phyloP scores from a whole-genome alignment of 306 rosid species.

The Rosa rugosa region DNA sequence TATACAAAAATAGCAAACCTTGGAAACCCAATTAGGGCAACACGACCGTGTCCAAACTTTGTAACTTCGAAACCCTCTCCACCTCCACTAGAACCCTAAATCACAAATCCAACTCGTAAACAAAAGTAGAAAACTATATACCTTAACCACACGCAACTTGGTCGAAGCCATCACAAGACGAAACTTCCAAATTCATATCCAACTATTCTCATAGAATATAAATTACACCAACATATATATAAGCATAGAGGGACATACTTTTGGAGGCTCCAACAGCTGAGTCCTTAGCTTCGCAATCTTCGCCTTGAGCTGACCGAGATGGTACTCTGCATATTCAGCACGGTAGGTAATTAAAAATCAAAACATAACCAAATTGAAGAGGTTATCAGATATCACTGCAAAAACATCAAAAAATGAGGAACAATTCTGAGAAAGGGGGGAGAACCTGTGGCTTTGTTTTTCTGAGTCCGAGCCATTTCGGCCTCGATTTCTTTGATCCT shows the following conservation, averaged over 20 bases:
- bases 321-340: conserved; percentile 63
- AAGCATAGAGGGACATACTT: conserved; percentile 40
- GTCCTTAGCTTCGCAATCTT: conserved; percentile 97
- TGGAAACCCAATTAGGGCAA: conserved; percentile 97
- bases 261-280: conserved; percentile 96
- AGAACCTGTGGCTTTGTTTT: conserved; percentile 93
- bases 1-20: conserved; percentile 49
- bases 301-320: conserved; percentile 99
- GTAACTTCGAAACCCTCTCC: conserved; percentile 99
- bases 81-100: conserved; percentile 95
- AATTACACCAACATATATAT: not conserved
- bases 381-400: not conserved
- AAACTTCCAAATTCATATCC: not conserved
- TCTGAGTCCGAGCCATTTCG: conserved; percentile 99
- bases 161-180: not conserved
- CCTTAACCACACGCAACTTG: not conserved
- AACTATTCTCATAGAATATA: not conserved
- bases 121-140: not conserved
- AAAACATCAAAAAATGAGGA: not conserved
- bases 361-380: conserved; percentile 1
- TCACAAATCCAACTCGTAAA: conserved; percentile 22
- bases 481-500: conserved; percentile 96
- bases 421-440: not conserved
- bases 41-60: conserved; percentile 97
- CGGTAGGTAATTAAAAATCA: not conserved